These are phyloP conservation scores for Magnaporthales sp. DNA, from an alignment of 2,329 filamentous ascomycete genomes.

Conservation along the genomic window DNA sequence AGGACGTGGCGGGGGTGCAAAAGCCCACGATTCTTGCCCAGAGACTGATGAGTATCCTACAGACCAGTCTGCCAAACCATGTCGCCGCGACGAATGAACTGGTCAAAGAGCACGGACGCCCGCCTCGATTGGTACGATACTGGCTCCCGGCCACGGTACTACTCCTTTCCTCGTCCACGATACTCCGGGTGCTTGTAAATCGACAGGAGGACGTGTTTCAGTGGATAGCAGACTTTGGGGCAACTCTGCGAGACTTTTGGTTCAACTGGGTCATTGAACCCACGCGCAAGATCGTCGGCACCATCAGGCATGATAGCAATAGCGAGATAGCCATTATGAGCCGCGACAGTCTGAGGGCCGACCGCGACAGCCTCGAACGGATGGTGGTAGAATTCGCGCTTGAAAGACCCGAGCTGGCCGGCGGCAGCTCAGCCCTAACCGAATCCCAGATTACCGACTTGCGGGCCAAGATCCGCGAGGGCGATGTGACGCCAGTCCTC, in stretches of 20 bases:
- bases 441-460: constrained; percentile 67
- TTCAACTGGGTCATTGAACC: constrained; percentile 93
- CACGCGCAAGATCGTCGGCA: constrained; percentile 71
- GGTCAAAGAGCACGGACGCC: constrained; percentile 62
- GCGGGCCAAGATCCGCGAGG: constrained; percentile 72
- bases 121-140: constrained; percentile 68
- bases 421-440: constrained; percentile 40
- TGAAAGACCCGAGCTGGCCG: constrained; percentile 61
- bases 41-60: constrained; percentile 61
- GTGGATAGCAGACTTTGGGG: constrained; percentile 73
- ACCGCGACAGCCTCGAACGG: constrained; percentile 83
- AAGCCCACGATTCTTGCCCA: constrained; percentile 54
- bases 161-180: constrained; percentile 75
- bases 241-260: constrained; percentile 83
- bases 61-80: constrained; percentile 60
- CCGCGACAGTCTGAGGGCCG: constrained; percentile 80
- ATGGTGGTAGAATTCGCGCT: constrained; percentile 97
- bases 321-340: constrained; percentile 97
- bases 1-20: constrained; percentile 32
- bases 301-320: constrained; percentile 84
- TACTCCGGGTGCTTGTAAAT: constrained; percentile 71
- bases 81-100: constrained; percentile 43
- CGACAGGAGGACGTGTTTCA: constrained; percentile 66
- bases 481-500: constrained; percentile 86
- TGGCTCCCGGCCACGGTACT: constrained; percentile 72